phyloP scores from a whole-genome alignment of 129 eudicot species.

The Apium graveolens region DNA sequence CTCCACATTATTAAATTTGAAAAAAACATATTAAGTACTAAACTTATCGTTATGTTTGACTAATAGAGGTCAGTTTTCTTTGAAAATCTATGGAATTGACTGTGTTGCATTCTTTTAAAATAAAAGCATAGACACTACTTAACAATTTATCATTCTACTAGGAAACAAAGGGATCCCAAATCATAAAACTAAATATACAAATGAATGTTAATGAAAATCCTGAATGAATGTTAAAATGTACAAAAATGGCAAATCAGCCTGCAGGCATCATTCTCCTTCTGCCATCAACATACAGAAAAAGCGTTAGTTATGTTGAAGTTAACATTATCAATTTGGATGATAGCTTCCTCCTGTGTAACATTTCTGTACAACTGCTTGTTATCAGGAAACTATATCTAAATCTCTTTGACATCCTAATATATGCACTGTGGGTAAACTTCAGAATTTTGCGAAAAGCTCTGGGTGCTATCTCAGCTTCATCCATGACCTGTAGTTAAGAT shows the following conservation, averaged over 20 bases:
- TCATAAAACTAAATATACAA: no score
- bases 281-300: not conserved
- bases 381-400: not conserved
- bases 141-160: no score
- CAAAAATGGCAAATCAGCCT: not conserved
- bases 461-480: not conserved
- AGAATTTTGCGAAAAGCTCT: not conserved
- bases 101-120: no score
- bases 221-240: no score
- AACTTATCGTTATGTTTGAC: no score
- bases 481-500: conserved; percentile 25
- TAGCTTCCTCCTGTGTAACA: not conserved
- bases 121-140: no score
- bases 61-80: no score
- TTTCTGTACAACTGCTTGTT: not conserved
- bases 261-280: not conserved
- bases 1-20: no score
- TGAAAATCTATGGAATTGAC: no score
- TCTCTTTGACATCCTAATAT: not conserved
- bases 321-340: not conserved
- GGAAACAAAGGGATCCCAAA: no score
- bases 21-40: no score
- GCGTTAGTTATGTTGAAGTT: not conserved
- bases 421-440: not conserved
- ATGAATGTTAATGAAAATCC: no score